Percentiles rank a stretch among this genome's conserved stretches.
Evolutionary conservation across 2,329 filamentous ascomycete genomes (phyloP).

Genomic region (Chrysoporthe cubensis): DNA sequence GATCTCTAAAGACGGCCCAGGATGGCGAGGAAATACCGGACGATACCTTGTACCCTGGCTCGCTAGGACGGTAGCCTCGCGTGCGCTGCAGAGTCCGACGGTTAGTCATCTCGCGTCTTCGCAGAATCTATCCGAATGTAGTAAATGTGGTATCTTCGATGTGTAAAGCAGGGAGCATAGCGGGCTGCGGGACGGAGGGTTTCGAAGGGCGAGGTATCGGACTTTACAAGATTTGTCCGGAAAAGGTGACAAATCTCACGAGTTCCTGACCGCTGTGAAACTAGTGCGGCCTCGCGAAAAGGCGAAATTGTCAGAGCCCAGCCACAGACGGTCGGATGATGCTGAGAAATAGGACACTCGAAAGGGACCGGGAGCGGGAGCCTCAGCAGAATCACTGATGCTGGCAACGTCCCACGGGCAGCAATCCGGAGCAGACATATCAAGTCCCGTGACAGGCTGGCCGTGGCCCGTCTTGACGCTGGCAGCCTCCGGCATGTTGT

Average conservation of each 20-base stretch:
- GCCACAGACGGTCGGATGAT: neutral
- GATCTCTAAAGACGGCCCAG: neutral
- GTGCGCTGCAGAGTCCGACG: neutral
- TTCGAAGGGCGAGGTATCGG: too few relatives aligned
- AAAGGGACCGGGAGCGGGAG: neutral
- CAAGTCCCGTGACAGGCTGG: neutral
- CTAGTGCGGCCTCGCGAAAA: neutral
- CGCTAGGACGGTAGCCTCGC: neutral
- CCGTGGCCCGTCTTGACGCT: neutral
- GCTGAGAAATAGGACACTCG: neutral
- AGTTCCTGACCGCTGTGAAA: neutral
- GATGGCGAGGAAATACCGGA: neutral
- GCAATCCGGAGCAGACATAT: neutral
- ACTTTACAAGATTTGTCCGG: too few relatives aligned
- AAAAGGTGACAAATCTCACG: neutral
- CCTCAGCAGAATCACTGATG: neutral
- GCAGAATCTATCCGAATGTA: neutral
- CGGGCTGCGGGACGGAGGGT: neutral
- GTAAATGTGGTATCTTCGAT: neutral
- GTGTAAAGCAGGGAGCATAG: too few relatives aligned
- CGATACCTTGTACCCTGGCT: neutral
- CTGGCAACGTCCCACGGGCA: neutral
- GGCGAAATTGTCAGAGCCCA: neutral
- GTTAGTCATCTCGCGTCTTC: slow-evolving; percentile 1
- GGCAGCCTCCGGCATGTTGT: neutral